A percentile compares a stretch with the other conserved stretches of the same genome.
These are phyloP conservation scores for Podospora australis DNA, from an alignment of 495 filamentous ascomycete genomes.

Conservation along the genomic window DNA sequence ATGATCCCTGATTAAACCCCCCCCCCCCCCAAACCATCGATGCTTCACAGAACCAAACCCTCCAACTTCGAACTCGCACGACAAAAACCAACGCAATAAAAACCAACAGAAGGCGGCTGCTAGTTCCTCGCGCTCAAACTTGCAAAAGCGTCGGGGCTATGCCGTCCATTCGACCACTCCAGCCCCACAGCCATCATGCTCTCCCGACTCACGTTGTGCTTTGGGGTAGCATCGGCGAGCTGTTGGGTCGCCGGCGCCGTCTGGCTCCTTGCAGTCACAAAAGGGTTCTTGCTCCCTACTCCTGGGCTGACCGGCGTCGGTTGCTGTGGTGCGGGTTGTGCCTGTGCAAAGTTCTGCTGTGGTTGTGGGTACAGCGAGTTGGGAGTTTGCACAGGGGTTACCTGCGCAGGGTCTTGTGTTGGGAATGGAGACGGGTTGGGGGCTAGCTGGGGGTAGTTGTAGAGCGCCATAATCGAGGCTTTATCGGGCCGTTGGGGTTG, in stretches of 20 bases:
- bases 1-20: not conserved
- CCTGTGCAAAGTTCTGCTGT: constrained; percentile 19
- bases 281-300: constrained; percentile 43
- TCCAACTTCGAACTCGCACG: too few relatives aligned
- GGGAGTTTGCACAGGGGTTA: constrained; percentile 13
- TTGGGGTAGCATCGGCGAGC: constrained; percentile 13
- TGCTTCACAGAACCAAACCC: too few relatives aligned
- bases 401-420: constrained; percentile 9
- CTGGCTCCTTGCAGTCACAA: constrained; percentile 22
- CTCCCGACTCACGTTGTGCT: constrained; percentile 71
- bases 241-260: constrained; percentile 10
- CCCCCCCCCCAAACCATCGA: not conserved
- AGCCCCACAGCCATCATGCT: constrained; percentile 71
- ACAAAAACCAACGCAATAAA: not conserved
- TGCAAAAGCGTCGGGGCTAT: constrained; percentile 97
- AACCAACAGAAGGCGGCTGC: constrained; percentile 11
- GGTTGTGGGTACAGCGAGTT: constrained; percentile 15
- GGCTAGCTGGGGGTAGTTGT: constrained; percentile 69
- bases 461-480: constrained; percentile 79
- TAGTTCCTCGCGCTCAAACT: constrained; percentile 64
- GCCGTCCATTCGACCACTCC: constrained; percentile 68
- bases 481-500: constrained; percentile 55
- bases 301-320: constrained; percentile 19
- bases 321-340: constrained; percentile 5
- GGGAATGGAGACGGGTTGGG: constrained; percentile 40